Evolutionary conservation across 306 rosid genomes (phyloP).

Genomic region (Vigna reflexopilosa): DNA sequence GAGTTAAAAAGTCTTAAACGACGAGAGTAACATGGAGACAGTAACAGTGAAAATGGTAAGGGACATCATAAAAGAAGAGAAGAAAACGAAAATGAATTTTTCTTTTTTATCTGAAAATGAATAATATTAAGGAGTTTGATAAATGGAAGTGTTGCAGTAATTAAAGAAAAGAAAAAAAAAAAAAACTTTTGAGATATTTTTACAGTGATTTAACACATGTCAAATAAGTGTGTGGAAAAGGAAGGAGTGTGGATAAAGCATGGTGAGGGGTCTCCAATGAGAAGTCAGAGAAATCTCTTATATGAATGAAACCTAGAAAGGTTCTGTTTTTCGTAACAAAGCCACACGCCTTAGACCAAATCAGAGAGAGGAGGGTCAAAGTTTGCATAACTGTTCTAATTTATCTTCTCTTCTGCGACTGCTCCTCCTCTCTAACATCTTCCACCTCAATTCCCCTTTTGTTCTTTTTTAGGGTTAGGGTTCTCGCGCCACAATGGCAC

Average conservation of each 20-base stretch:
- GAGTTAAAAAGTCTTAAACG: too few relatives aligned
- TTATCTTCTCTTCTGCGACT: not conserved
- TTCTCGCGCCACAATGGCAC: slow-evolving; percentile 55
- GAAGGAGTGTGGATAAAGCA: not conserved
- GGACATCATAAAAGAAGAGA: too few relatives aligned
- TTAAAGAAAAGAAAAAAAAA: too few relatives aligned
- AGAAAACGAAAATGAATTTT: too few relatives aligned
- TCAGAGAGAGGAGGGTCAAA: slow-evolving; percentile 1
- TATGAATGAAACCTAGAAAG: not conserved
- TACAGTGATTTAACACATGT: too few relatives aligned
- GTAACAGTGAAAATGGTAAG: too few relatives aligned
- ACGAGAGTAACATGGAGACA: too few relatives aligned
- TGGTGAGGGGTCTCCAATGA: not conserved
- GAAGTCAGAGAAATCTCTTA: not conserved
- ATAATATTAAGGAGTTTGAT: too few relatives aligned
- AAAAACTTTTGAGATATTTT: too few relatives aligned
- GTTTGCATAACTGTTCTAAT: not conserved
- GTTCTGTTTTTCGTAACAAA: not conserved
- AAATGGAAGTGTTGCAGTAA: too few relatives aligned
- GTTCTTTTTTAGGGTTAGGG: slow-evolving; percentile 45
- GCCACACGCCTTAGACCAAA: not conserved
- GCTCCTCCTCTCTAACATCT: not conserved
- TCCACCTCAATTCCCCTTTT: not conserved
- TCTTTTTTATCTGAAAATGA: too few relatives aligned
- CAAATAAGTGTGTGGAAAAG: too few relatives aligned